A percentile compares a stretch with the other conserved stretches of the same genome.
These are phyloP conservation scores for Termitomyces sp. DNA, from an alignment of 1,284 basidiomycete species.

Conservation along the genomic window DNA sequence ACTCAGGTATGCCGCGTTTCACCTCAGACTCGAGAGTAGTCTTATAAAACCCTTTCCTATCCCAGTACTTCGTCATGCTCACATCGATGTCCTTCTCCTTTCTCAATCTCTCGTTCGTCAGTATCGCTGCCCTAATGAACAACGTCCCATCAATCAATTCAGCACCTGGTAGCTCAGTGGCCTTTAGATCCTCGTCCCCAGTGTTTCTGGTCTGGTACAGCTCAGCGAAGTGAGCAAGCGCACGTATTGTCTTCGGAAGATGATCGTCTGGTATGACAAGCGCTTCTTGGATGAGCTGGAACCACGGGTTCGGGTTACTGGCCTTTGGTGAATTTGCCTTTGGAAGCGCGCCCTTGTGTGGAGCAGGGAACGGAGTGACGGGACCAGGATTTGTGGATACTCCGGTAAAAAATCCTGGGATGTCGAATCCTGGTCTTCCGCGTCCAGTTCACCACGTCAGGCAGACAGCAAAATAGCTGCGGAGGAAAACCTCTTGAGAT, in stretches of 20 bases:
- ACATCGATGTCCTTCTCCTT: slow-evolving; percentile 47
- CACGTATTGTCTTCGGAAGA: slow-evolving; percentile 51
- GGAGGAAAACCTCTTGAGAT: slow-evolving; percentile 37
- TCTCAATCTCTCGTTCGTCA: slow-evolving; percentile 46
- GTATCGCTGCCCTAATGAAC: slow-evolving; percentile 49
- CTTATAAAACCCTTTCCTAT: slow-evolving; percentile 17
- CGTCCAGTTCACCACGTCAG: slow-evolving; percentile 38
- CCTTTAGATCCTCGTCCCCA: slow-evolving; percentile 30
- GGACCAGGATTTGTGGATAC: slow-evolving; percentile 27
- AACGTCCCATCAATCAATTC: slow-evolving; percentile 56
- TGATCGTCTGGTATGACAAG: slow-evolving; percentile 59
- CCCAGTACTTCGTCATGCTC: slow-evolving; percentile 14
- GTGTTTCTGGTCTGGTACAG: slow-evolving; percentile 41
- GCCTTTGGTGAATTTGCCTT: slow-evolving; percentile 26
- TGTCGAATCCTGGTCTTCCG: slow-evolving; percentile 35
- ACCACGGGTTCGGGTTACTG: slow-evolving; percentile 47
- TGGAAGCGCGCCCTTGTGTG: slow-evolving; percentile 31
- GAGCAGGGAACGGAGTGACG: slow-evolving; percentile 27
- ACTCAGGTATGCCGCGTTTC: not conserved
- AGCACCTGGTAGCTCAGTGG: slow-evolving; percentile 43
- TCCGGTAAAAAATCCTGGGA: slow-evolving; percentile 35
- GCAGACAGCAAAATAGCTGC: slow-evolving; percentile 34
- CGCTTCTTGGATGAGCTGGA: slow-evolving; percentile 43
- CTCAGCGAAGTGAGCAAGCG: slow-evolving; percentile 49
- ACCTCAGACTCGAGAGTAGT: not conserved